A percentile compares a stretch with the other conserved stretches of the same genome.
These are phyloP conservation scores for Chenopodium quinoa DNA, from an alignment of 148 eudicot genomes.

Conservation along the genomic window DNA sequence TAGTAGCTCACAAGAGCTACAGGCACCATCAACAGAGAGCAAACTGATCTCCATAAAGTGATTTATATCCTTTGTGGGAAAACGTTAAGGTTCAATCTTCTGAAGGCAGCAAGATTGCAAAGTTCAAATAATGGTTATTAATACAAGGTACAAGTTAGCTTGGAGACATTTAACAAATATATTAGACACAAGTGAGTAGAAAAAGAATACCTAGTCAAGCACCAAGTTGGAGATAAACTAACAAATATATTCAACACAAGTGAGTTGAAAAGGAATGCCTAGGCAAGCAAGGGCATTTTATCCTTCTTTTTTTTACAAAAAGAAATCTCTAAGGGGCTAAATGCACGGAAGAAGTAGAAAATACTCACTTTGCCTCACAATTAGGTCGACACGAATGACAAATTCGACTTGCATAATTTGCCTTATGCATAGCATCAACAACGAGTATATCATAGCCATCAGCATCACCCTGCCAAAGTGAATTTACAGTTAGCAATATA, in stretches of 20 bases:
- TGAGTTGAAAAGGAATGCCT: too few species aligned
- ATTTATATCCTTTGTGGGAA: not conserved
- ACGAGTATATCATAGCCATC: conserved; percentile 98
- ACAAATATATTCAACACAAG: not conserved
- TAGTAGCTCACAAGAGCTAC: not conserved
- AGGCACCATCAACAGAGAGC: not conserved
- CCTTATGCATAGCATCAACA: conserved; percentile 99
- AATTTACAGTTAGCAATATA: conserved; percentile 8
- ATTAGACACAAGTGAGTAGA: not conserved
- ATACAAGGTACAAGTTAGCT: too few species aligned
- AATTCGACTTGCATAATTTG: conserved; percentile 97
- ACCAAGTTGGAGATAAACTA: not conserved
- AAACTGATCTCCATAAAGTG: not conserved
- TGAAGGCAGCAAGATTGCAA: not conserved
- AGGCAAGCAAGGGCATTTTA: too few species aligned
- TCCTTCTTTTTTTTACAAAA: too few species aligned
- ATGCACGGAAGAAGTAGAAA: conserved; percentile 3
- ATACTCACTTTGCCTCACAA: conserved; percentile 95
- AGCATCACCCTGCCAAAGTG: conserved; percentile 81
- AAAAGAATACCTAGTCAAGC: not conserved
- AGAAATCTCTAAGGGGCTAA: not conserved
- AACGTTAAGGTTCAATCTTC: not conserved
- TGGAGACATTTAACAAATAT: too few species aligned
- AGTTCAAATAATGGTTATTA: too few species aligned
- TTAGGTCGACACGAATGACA: conserved; percentile 98